Conservation (phyloP, 2,329 filamentous ascomycete species). For the Diplodia sapinea region DNA sequence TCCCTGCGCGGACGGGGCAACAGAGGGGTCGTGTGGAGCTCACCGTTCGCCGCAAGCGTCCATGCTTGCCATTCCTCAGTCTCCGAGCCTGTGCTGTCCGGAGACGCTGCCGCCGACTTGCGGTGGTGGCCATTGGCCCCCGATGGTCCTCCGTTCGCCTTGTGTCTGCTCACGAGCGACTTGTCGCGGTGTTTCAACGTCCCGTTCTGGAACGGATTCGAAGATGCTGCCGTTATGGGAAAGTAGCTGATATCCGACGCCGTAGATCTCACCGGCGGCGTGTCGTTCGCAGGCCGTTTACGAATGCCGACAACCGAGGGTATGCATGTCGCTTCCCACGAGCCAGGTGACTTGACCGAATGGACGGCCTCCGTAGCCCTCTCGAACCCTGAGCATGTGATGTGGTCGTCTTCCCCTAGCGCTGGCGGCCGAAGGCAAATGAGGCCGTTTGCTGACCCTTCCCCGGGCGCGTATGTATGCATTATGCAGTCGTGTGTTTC, state of each 20-base stretch:
- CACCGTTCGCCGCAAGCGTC: slow-evolving; percentile 56
- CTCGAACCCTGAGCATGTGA: slow-evolving; percentile 44
- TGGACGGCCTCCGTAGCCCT: slow-evolving; percentile 58
- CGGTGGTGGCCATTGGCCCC: slow-evolving; percentile 14
- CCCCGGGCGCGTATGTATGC: slow-evolving; percentile 65
- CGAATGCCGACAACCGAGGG: slow-evolving; percentile 70
- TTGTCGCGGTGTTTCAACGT: slow-evolving; percentile 28
- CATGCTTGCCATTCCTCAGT: slow-evolving; percentile 60
- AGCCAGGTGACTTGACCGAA: slow-evolving; percentile 66
- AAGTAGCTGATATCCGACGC: slow-evolving; percentile 30
- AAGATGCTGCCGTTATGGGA: slow-evolving; percentile 8
- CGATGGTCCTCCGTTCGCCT: neutral
- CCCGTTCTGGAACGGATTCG: slow-evolving; percentile 18
- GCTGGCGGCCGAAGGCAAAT: slow-evolving; percentile 62
- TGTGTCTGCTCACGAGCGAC: neutral
- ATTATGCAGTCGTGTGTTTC: slow-evolving; percentile 68
- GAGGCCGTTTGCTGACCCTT: slow-evolving; percentile 56
- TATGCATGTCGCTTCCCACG: slow-evolving; percentile 67
- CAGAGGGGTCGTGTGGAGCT: slow-evolving; percentile 51
- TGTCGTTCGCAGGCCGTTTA: slow-evolving; percentile 47
- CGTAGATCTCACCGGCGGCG: slow-evolving; percentile 36
- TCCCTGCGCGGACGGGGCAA: slow-evolving; percentile 25
- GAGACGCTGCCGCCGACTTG: neutral
- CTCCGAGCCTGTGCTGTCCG: slow-evolving; percentile 33
- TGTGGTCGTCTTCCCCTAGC: slow-evolving; percentile 37